Evolutionary conservation across 352 stramenopile species (phyloP).

Genomic region (Globisporangium spinosum): DNA sequence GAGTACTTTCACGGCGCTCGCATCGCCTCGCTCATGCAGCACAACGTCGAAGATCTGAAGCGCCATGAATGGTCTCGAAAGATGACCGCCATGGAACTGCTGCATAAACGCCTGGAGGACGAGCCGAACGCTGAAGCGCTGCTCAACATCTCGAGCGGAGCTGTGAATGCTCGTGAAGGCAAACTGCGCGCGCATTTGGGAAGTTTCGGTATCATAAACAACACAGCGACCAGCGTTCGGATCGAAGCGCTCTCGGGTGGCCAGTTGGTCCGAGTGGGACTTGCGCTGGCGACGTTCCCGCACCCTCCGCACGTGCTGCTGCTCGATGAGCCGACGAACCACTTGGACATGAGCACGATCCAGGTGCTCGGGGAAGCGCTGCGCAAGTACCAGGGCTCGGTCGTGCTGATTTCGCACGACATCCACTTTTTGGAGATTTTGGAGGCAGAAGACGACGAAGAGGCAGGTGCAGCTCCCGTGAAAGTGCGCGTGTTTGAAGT

Average conservation of each 20-base stretch:
- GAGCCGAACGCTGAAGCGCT: constrained; percentile 18
- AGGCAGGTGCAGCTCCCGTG: constrained; percentile 9
- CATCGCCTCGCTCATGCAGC: constrained; percentile 53
- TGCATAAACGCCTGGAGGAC: constrained; percentile 33
- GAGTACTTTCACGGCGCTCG: constrained; percentile 46
- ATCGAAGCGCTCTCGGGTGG: constrained; percentile 43
- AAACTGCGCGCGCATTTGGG: constrained; percentile 43
- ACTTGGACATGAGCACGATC: constrained; percentile 91
- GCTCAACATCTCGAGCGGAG: not conserved
- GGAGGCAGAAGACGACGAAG: constrained; percentile 10
- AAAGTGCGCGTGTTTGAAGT: constrained; percentile 42
- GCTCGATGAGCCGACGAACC: constrained; percentile 91
- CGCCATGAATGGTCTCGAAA: constrained; percentile 38
- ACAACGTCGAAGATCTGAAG: constrained; percentile 63
- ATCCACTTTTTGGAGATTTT: constrained; percentile 57
- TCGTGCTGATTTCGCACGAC: constrained; percentile 69
- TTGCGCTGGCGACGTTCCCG: constrained; percentile 58
- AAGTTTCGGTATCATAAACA: constrained; percentile 43
- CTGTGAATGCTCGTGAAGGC: constrained; percentile 24
- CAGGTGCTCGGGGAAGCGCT: constrained; percentile 63
- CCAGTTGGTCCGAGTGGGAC: constrained; percentile 45
- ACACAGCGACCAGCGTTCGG: constrained; percentile 29
- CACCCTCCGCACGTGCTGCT: constrained; percentile 90
- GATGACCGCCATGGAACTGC: constrained; percentile 41
- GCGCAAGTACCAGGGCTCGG: constrained; percentile 45